Base-by-base conservation (phyloP, 306 rosid species). In the Casuarina equisetifolia region DNA sequence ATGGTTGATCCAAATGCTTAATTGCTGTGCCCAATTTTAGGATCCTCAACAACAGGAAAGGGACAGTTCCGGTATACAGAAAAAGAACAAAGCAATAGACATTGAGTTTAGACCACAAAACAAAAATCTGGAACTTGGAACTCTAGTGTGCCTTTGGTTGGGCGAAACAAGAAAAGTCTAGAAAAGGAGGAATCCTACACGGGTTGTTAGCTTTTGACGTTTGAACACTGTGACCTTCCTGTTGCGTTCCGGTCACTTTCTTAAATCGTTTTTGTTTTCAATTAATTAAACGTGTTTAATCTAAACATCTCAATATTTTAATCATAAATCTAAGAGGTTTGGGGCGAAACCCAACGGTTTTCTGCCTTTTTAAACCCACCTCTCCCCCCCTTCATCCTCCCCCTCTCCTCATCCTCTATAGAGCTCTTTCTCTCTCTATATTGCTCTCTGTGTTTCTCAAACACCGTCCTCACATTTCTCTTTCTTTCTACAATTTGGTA, bases 321-420 rank as follows among this genome's bases (percentile, higher is more conserved):
- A 72, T 80, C 73, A 54, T 10, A 66, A 74, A 74, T 67, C 69
- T 1, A 77, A 59, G 73, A 78, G 45, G 35, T 78, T 53, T 71
- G 49, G 80, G 80, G 46, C 36, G 19, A 10, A 67, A 58, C 19
- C 75, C 84, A 79, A 76, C 69, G 64, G 76, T 57, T 78, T 25
- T 67, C 10, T 13, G 52, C 74, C 91, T 91, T 91, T 94, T 82
- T 82, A 94, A 81, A 82, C 84, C 81, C 73, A 0, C 78, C 72
- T 50, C 71, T 78, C 74, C 74, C 73, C 7, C 50, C 83, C 20
- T 6, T 73, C 46, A 51, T 79, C 86, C 87, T 78, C 89, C 91
- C 98, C 77, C 90, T 88, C 91, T 38, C 90, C 77, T 74, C 77
- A 12, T 69, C 83, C 69, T 54, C 38, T 20, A 32, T 69, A 11